These are phyloP conservation scores for Tolypocladium ophioglossoides DNA, from an alignment of 2,329 filamentous ascomycete species.

Conservation along the genomic window DNA sequence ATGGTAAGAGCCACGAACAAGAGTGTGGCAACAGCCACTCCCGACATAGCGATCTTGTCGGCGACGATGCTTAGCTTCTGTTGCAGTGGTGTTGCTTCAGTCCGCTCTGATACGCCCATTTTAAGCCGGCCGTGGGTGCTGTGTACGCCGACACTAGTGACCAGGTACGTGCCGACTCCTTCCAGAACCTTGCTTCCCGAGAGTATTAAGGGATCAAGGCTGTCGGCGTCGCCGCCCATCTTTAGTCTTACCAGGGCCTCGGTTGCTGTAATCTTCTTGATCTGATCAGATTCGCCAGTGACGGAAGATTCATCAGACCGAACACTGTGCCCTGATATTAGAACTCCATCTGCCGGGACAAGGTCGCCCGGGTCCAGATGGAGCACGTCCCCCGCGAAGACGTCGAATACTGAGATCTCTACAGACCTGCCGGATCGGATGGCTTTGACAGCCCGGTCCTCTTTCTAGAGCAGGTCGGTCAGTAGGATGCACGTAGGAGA, in stretches of 20 bases:
- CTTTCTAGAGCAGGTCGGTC: constrained; percentile 32
- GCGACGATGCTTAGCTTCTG: constrained; percentile 34
- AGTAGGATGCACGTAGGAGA: neutral
- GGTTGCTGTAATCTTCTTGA: constrained; percentile 54
- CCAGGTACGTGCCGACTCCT: constrained; percentile 42
- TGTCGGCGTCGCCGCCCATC: constrained; percentile 29
- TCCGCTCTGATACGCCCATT: constrained; percentile 35
- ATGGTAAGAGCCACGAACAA: constrained; percentile 71
- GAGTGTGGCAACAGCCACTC: constrained; percentile 57
- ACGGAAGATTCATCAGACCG: constrained; percentile 65
- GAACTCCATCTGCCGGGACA: constrained; percentile 59
- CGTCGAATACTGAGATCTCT: constrained; percentile 54
- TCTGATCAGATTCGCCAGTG: constrained; percentile 62
- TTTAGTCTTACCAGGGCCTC: constrained; percentile 46
- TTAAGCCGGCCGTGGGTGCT: constrained; percentile 44
- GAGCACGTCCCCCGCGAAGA: constrained; percentile 60
- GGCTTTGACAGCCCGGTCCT: constrained; percentile 54
- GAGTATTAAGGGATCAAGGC: constrained; percentile 56
- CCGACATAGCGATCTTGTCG: constrained; percentile 26
- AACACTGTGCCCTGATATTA: constrained; percentile 42
- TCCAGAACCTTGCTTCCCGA: constrained; percentile 44
- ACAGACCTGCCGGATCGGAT: constrained; percentile 55
- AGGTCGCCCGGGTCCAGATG: constrained; percentile 60
- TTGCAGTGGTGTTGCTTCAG: constrained; percentile 43
- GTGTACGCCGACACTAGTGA: constrained; percentile 45